Base-by-base conservation (phyloP, 176 grass and related monocot species). In the Carex cristatella region DNA sequence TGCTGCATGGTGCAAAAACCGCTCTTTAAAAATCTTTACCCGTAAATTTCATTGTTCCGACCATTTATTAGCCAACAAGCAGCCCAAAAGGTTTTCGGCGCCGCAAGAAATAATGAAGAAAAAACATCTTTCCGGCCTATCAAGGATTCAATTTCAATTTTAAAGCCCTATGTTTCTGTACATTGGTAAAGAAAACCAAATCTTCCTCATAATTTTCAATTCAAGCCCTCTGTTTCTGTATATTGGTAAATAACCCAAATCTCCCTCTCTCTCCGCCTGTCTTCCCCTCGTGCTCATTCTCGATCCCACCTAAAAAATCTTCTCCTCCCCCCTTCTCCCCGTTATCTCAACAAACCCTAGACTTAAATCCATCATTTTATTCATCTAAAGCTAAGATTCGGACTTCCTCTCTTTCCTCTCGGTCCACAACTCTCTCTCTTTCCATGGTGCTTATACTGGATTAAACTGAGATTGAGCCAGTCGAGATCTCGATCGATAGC, bases 251-350 rank as follows among this genome's bases (percentile, higher is more conserved):
- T 2, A 11, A 28, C 53, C 30, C 0, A 57, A 79, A 72, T 72
- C 38, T 72, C 38, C 3, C 7, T 46, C 4, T 70, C 12, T 57
- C 54, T 80, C 56, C 13, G 1, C 12, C 30, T 31, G 13, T 64
- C 55, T 44, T 46, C 18, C 79, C 9, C 79, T 81, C 15, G 79
- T 81, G 60, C 80, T 83, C 61, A 33, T 83, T 69, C 63, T 69
- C 63, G 63, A 83, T 83, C 63, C 61, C 38, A 83, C 61, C 80
- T 66, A 65, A 62, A 83, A 51, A 83, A 82, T 30, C 23, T 15
- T 48, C 61, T 44, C 1, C 10, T 10, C 32, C 23, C 16, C 33
- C 32, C 23, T 10, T 38, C 68, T 42, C 56, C 15, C 42, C 38
- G 30, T 65, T 67, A 69, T 83, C 81, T 69, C 62, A 83, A 15